Percentiles rank a stretch among this genome's conserved stretches.
Evolutionary conservation across 2,329 filamentous ascomycete species (phyloP).

Genomic region (Ceratocystis destructans): DNA sequence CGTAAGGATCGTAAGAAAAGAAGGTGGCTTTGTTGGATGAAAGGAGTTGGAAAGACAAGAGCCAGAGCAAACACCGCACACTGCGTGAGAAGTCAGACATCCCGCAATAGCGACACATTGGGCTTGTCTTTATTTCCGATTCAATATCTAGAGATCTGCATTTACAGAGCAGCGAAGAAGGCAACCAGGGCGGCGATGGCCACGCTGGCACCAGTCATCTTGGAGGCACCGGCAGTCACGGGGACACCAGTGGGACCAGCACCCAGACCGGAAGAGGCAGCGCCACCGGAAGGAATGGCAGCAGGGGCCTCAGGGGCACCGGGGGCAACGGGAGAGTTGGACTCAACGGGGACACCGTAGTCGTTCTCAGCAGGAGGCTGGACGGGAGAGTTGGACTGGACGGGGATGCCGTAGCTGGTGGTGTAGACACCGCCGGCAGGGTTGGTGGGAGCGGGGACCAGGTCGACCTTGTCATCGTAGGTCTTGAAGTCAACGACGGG

Average conservation of each 20-base stretch:
- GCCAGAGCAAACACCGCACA: neutral
- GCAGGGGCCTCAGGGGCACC: constrained; percentile 10
- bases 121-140: neutral
- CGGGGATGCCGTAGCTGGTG: constrained; percentile 9
- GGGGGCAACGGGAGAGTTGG: constrained; percentile 21
- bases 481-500: constrained; percentile 39
- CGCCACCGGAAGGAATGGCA: constrained; percentile 18
- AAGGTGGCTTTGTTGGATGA: constrained; percentile 5
- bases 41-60: neutral
- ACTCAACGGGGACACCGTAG: constrained; percentile 19
- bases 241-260: constrained; percentile 14
- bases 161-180: constrained; percentile 16
- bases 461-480: constrained; percentile 19
- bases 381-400: constrained; percentile 10
- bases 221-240: constrained; percentile 18
- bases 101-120: neutral
- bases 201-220: constrained; percentile 9
- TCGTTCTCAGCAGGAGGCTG: constrained; percentile 1
- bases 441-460: constrained; percentile 20
- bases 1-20: constrained; percentile 20
- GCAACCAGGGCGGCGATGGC: constrained; percentile 12
- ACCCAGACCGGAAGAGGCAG: constrained; percentile 12
- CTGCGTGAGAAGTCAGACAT: constrained; percentile 1
- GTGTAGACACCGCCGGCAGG: constrained; percentile 9
- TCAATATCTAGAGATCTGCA: neutral